These are phyloP conservation scores for Geosiphon pyriformis DNA, from an alignment of 192 early-diverging fungal species.

Conservation along the genomic window DNA sequence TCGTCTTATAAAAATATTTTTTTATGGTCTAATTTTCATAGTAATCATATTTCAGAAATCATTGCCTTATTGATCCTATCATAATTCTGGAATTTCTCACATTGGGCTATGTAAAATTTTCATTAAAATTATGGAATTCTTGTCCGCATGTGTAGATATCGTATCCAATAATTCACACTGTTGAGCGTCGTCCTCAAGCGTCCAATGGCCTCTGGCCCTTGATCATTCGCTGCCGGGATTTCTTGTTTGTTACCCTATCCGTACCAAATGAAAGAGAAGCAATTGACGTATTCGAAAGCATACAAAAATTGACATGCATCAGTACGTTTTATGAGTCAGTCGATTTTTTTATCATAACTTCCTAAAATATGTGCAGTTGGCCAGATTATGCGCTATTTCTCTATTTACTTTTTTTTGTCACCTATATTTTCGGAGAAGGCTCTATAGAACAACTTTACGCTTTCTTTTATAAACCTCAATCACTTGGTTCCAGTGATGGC, in stretches of 20 bases:
- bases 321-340: slow-evolving; percentile 37
- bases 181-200: slow-evolving; percentile 60
- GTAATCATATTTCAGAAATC: background rate
- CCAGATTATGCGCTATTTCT: too few relatives aligned
- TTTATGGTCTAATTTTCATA: background rate
- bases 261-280: slow-evolving; percentile 64
- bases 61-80: background rate
- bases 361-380: too few relatives aligned
- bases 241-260: slow-evolving; percentile 66
- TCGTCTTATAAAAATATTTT: too few relatives aligned
- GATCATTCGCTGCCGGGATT: slow-evolving; percentile 75
- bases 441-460: slow-evolving; percentile 75
- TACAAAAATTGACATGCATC: slow-evolving; percentile 79
- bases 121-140: background rate
- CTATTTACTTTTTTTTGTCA: background rate
- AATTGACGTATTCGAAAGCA: slow-evolving; percentile 67
- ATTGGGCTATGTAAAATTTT: background rate
- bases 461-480: slow-evolving; percentile 49
- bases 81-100: background rate
- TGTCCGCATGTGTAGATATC: slow-evolving; percentile 50
- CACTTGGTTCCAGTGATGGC: slow-evolving; percentile 43
- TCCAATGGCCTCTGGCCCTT: slow-evolving; percentile 41
- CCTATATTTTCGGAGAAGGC: slow-evolving; percentile 32
- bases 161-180: slow-evolving; percentile 80
- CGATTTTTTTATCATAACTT: background rate